These are phyloP conservation scores for Ceratocystis destructans DNA, from an alignment of 2,329 filamentous ascomycete species.

Conservation along the genomic window DNA sequence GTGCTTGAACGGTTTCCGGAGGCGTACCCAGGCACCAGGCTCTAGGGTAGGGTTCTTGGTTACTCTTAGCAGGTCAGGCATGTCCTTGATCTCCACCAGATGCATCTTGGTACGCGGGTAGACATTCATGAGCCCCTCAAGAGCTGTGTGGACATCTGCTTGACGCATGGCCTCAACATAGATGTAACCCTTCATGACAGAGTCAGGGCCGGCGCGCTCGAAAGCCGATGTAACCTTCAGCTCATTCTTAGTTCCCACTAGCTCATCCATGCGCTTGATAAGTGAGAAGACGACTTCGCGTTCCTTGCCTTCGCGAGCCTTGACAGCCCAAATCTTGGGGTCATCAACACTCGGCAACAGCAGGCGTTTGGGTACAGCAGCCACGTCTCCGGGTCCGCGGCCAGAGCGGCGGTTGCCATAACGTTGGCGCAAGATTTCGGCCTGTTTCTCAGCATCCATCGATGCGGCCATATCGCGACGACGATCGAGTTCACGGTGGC, in stretches of 20 bases:
- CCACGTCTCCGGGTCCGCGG: constrained; percentile 52
- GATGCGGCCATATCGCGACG: constrained; percentile 76
- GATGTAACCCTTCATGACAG: constrained; percentile 81
- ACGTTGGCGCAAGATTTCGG: constrained; percentile 70
- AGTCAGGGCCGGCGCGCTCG: constrained; percentile 65
- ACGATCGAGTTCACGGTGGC: constrained; percentile 87
- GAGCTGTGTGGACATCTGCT: constrained; percentile 67
- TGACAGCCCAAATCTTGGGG: constrained; percentile 87
- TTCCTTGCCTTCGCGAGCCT: constrained; percentile 91
- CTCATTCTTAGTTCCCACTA: constrained; percentile 61
- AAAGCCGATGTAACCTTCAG: constrained; percentile 81
- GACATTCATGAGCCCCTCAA: constrained; percentile 76
- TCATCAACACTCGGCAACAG: constrained; percentile 88
- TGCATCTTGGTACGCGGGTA: constrained; percentile 80
- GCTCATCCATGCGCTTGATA: constrained; percentile 77
- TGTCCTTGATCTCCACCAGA: constrained; percentile 88
- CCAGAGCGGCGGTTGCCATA: constrained; percentile 67
- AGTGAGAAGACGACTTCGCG: constrained; percentile 78
- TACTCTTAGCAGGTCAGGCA: constrained; percentile 87
- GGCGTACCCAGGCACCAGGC: constrained; percentile 81
- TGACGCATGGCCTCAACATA: constrained; percentile 86
- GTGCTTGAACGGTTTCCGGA: constrained; percentile 68
- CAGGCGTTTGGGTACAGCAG: constrained; percentile 69
- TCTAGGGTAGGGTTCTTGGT: constrained; percentile 74
- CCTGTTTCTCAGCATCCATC: constrained; percentile 87